phyloP scores from a whole-genome alignment of 2,329 filamentous ascomycete genomes.

The Penicillium sp. region DNA sequence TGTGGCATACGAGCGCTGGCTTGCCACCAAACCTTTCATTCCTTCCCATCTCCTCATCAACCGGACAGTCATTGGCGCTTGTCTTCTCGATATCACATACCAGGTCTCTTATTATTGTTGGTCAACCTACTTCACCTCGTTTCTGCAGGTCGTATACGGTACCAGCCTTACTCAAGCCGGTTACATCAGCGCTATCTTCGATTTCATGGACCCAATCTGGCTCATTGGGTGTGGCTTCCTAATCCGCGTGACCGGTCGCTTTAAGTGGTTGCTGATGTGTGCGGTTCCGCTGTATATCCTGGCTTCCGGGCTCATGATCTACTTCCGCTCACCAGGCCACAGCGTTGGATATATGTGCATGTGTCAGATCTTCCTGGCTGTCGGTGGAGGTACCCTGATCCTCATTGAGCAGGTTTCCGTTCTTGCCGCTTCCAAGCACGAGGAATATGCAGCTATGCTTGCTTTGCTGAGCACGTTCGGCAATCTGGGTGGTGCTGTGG shows the following conservation, averaged over 20 bases:
- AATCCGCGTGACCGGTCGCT: conserved; percentile 53
- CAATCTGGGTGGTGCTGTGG: conserved; percentile 57
- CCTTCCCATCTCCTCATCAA: conserved; percentile 42
- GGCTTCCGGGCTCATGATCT: conserved; percentile 58
- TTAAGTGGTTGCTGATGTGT: conserved; percentile 56
- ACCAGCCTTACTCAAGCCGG: conserved; percentile 33
- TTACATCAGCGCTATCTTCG: conserved; percentile 51
- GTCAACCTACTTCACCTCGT: conserved; percentile 30
- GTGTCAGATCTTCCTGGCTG: conserved; percentile 61
- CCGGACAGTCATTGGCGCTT: conserved; percentile 32
- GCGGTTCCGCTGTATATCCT: conserved; percentile 57
- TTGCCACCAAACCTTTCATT: conserved; percentile 51
- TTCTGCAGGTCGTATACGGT: conserved; percentile 30
- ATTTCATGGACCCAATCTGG: conserved; percentile 45
- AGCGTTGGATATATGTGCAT: conserved; percentile 58
- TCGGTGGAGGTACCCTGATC: conserved; percentile 56
- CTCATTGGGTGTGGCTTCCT: conserved; percentile 43
- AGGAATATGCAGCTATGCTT: conserved; percentile 58
- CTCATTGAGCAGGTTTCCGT: conserved; percentile 58
- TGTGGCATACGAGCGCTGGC: conserved; percentile 54
- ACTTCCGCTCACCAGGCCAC: conserved; percentile 52
- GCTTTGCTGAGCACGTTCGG: conserved; percentile 59
- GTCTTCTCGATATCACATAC: conserved; percentile 30
- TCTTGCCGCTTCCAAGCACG: conserved; percentile 56
- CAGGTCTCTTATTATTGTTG: conserved; percentile 35